phyloP scores from a whole-genome alignment of 1,139 yeast genomes.

The Debaryomycetaceae sp. region DNA sequence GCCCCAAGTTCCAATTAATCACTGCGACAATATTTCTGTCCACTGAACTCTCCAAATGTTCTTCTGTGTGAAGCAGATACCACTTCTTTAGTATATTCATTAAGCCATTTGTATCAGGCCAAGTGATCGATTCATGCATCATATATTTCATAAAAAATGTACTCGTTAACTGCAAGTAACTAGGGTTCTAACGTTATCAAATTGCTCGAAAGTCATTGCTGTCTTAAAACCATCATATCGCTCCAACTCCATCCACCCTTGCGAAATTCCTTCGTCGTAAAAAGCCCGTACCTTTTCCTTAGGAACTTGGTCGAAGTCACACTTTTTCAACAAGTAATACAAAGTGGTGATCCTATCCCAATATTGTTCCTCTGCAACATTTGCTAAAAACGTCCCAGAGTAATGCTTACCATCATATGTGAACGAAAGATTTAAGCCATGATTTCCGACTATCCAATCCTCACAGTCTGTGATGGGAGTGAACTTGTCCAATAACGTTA shows the following conservation, averaged over 20 bases:
- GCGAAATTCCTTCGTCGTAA: constrained; percentile 27
- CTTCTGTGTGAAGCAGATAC: too few relatives aligned
- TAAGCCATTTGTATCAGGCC: too few relatives aligned
- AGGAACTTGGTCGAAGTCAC: constrained; percentile 37
- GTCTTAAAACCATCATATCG: constrained; percentile 40
- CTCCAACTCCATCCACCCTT: constrained; percentile 35
- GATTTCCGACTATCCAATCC: constrained; percentile 80
- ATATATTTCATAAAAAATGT: too few relatives aligned
- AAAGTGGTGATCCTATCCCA: constrained; percentile 79
- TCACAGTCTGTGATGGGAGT: constrained; percentile 45
- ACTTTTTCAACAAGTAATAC: constrained; percentile 66
- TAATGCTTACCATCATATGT: constrained; percentile 27
- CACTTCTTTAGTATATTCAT: too few relatives aligned
- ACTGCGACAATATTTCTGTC: too few relatives aligned
- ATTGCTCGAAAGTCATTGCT: constrained; percentile 26
- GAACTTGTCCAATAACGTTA: constrained; percentile 66
- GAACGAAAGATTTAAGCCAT: constrained; percentile 71
- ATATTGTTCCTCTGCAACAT: constrained; percentile 84
- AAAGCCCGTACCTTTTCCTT: constrained; percentile 18
- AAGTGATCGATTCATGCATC: too few relatives aligned
- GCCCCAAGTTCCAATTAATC: too few relatives aligned
- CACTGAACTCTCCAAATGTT: too few relatives aligned
- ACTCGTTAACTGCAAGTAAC: too few relatives aligned
- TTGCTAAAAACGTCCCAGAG: constrained; percentile 85
- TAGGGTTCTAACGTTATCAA: constrained; percentile 12